Percentiles rank a stretch among this genome's conserved stretches.
phyloP scores from a whole-genome alignment of 331 rosid genomes.

The Malus hybrid region DNA sequence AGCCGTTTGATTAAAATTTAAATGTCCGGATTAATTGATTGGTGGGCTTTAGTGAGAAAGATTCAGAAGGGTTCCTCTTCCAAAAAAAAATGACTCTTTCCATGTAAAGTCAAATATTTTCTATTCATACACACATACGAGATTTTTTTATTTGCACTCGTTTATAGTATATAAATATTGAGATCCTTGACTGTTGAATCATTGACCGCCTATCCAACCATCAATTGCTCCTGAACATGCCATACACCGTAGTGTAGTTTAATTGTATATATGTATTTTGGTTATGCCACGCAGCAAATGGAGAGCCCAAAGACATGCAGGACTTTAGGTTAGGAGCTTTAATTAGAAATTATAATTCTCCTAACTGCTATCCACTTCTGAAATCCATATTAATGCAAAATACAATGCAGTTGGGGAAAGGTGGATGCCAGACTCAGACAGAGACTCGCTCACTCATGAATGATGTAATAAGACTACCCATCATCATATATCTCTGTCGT shows the following conservation, averaged over 20 bases:
- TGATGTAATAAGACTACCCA: not conserved
- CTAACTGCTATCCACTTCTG: constrained; percentile 31
- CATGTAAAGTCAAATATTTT: too few relatives aligned
- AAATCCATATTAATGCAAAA: constrained; percentile 22
- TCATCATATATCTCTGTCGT: too few relatives aligned
- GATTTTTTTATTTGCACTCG: not conserved
- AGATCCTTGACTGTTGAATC: not conserved
- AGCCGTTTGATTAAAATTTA: too few relatives aligned
- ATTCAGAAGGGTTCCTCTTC: too few relatives aligned
- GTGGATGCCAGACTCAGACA: not conserved
- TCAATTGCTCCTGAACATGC: not conserved
- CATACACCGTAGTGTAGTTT: not conserved
- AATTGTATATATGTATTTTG: not conserved
- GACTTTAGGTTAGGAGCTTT: not conserved
- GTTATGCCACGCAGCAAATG: constrained; percentile 3
- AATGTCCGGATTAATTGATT: too few relatives aligned
- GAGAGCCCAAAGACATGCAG: not conserved
- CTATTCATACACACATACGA: too few relatives aligned
- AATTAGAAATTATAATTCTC: constrained; percentile 7
- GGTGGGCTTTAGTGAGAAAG: too few relatives aligned
- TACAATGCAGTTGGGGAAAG: constrained; percentile 14
- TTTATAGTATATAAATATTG: not conserved
- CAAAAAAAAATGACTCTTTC: too few relatives aligned
- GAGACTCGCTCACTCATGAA: not conserved
- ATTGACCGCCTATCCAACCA: not conserved